Evolutionary conservation across 2,329 filamentous ascomycete genomes (phyloP).

Genomic region (Periglandula ipomoeae): DNA sequence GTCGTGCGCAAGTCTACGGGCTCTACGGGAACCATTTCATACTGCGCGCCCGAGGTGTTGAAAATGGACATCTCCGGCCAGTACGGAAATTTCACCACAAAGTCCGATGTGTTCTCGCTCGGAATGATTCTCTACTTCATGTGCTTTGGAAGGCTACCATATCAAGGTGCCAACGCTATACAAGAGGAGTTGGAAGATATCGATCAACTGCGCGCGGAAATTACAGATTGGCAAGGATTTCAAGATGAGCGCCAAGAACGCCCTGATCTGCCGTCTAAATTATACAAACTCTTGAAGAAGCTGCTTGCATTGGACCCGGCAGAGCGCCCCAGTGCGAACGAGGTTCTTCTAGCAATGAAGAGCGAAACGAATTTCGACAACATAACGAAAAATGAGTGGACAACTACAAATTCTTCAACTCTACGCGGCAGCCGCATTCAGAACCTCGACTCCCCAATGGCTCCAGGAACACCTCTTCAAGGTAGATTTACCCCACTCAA

Average conservation of each 20-base stretch:
- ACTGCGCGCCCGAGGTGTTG: slow-evolving; percentile 92
- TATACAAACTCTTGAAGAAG: slow-evolving; percentile 77
- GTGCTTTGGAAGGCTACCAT: slow-evolving; percentile 86
- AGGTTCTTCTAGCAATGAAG: slow-evolving; percentile 73
- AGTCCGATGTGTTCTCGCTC: slow-evolving; percentile 95
- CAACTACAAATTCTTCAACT: slow-evolving; percentile 27
- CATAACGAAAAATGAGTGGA: slow-evolving; percentile 24
- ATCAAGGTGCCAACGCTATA: slow-evolving; percentile 70
- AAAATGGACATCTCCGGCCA: slow-evolving; percentile 57
- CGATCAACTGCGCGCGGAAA: slow-evolving; percentile 75
- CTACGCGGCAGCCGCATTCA: slow-evolving; percentile 40
- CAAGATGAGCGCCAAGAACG: slow-evolving; percentile 65
- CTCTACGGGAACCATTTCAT: slow-evolving; percentile 91
- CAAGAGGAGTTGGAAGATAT: slow-evolving; percentile 91
- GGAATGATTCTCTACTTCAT: slow-evolving; percentile 99
- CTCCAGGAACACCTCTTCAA: slow-evolving; percentile 38
- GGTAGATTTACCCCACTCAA: slow-evolving; percentile 22
- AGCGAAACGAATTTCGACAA: slow-evolving; percentile 47
- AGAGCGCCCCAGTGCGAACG: slow-evolving; percentile 73
- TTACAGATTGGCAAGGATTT: slow-evolving; percentile 80
- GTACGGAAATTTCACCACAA: slow-evolving; percentile 90
- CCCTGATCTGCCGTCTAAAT: slow-evolving; percentile 72
- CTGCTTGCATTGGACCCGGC: slow-evolving; percentile 69
- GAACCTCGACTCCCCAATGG: slow-evolving; percentile 44
- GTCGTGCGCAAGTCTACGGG: slow-evolving; percentile 79